Evolutionary conservation across 495 filamentous ascomycete genomes (phyloP).

Genomic region (Penicillium daleae): DNA sequence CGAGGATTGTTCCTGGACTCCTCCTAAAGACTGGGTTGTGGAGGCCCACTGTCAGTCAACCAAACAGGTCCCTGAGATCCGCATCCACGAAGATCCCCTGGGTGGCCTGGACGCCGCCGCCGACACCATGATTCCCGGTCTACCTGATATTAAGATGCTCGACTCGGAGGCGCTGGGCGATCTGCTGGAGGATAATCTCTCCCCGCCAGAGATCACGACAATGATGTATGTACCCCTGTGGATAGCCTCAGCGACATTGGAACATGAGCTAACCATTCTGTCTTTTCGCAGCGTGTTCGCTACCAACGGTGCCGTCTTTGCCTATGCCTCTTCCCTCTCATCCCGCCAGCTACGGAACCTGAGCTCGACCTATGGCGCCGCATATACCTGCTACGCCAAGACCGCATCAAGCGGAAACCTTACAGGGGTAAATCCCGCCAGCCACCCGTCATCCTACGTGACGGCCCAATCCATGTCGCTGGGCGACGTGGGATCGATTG

Average conservation of each 20-base stretch:
- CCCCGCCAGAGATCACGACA: constrained; percentile 52
- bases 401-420: constrained; percentile 51
- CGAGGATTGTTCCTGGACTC: constrained; percentile 52
- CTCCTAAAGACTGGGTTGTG: constrained; percentile 37
- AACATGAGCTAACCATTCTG: not conserved
- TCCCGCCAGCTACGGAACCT: constrained; percentile 50
- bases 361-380: constrained; percentile 52
- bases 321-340: constrained; percentile 47
- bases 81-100: constrained; percentile 10
- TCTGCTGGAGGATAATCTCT: constrained; percentile 52
- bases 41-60: constrained; percentile 19
- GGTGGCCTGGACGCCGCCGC: constrained; percentile 14
- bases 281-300: constrained; percentile 37
- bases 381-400: constrained; percentile 53
- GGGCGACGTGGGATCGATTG: constrained; percentile 55
- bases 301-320: constrained; percentile 53
- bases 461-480: constrained; percentile 52
- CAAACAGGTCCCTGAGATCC: constrained; percentile 9
- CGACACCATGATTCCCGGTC: constrained; percentile 51
- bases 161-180: constrained; percentile 52
- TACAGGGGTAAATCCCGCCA: constrained; percentile 52
- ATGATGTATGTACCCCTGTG: constrained; percentile 40
- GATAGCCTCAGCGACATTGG: not conserved
- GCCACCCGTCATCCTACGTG: constrained; percentile 52
- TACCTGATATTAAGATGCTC: constrained; percentile 54